Percentiles rank a stretch among this genome's conserved stretches.
These are phyloP conservation scores for Narthecium ossifragum DNA, from an alignment of 106 monocot genomes.

Conservation along the genomic window DNA sequence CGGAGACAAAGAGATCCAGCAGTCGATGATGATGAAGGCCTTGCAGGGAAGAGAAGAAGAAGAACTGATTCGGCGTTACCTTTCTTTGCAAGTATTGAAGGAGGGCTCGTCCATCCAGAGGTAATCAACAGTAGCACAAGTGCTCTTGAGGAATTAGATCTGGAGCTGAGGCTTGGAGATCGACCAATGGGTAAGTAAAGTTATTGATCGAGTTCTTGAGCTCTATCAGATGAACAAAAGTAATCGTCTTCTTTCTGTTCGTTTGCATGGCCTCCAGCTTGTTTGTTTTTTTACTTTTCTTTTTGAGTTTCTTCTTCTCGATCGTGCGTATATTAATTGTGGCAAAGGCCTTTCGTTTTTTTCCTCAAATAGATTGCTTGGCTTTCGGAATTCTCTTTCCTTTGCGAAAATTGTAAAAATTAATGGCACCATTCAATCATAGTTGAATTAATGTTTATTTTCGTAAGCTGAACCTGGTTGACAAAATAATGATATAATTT, in stretches of 20 bases:
- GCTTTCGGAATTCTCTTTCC: too few relatives aligned
- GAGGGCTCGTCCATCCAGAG: conserved; percentile 4
- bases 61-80: neutral
- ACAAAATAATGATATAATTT: too few relatives aligned
- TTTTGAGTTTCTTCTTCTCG: neutral
- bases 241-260: neutral
- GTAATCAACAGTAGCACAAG: neutral
- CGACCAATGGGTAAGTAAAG: conserved; percentile 18
- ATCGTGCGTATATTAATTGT: too few relatives aligned
- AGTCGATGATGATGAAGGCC: conserved; percentile 5
- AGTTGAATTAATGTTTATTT: too few relatives aligned
- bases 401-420: too few relatives aligned
- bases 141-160: conserved; percentile 49
- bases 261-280: neutral
- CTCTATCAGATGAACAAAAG: neutral
- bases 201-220: neutral
- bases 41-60: conserved; percentile 1
- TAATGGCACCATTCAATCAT: too few relatives aligned
- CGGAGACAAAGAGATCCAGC: neutral
- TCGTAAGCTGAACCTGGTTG: too few relatives aligned
- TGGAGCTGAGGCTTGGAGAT: conserved; percentile 61
- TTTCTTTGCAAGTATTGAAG: neutral
- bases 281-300: neutral
- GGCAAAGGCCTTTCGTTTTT: too few relatives aligned
- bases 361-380: too few relatives aligned